Evolutionary conservation across 2,329 filamentous ascomycete species (phyloP), one percentile per base, ranked within the genome.

Genomic region (Incumbomyces delicatus): DNA sequence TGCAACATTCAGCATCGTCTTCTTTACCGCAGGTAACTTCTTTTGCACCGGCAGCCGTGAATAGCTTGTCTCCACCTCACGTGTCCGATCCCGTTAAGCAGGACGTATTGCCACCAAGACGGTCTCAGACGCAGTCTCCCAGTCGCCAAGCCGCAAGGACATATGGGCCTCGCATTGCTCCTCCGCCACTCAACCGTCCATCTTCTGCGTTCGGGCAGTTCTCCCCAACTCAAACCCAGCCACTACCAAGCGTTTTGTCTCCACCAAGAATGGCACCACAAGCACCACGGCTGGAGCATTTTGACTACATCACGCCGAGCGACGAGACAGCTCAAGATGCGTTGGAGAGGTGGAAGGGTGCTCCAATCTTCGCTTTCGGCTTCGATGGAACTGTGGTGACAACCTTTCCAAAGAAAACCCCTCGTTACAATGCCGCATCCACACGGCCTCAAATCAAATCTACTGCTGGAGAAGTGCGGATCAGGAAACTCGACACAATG

Each of bases 301-400:
- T 78, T 13, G 68, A 73, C 16, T 80, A 77, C 50, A 73, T 81
- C 43, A 57, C 68, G 4, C 79, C 78, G 3, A 67, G 66, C 40
- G 78, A 73, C 53, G 77, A 76, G 39, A 70, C 71, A 32, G 68
- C 71, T 58, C 67, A 79, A 14, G 92, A 98, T 66, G 80, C 82
- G 2, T 70, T 98, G 6, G 77, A 94, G 61, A 76, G 92, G 54
- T 98, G 92, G 92, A 88, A 85, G 66, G 94, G 94, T 2, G 77
- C 79, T 11, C 92, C 94, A 0, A 76, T 95, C 11, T 83, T 96
- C 58, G 78, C 77, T 1, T 98, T 94, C 83, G 88, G 87, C 2
- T 80, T 94, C 41, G 89, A 88, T 16, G 92, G 92, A 11, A 77
- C 78, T 1, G 70, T 95, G 10, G 74, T 94, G 2, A 88, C 85